phyloP scores from a whole-genome alignment of 306 rosid genomes.

The Vigna mungo region DNA sequence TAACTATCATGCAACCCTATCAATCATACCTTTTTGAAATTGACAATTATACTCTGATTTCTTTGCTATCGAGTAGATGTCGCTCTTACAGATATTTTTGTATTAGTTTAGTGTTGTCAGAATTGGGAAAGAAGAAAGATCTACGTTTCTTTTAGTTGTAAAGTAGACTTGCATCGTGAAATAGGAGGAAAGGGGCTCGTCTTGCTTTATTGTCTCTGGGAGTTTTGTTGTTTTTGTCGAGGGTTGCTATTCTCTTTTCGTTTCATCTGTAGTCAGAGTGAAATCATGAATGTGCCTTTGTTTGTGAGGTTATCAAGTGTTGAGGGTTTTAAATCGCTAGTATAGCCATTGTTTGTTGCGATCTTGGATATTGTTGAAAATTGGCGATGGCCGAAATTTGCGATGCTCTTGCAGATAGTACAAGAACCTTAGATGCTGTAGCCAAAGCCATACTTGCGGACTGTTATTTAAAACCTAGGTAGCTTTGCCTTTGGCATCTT shows the following conservation, averaged over 20 bases:
- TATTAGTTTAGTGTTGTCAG: background rate
- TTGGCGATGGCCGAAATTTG: background rate
- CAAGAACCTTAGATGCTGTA: too few species aligned
- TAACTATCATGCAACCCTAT: background rate
- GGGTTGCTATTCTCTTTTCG: background rate
- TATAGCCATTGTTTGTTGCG: background rate
- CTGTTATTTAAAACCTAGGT: background rate
- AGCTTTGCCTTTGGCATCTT: slow-evolving; percentile 18
- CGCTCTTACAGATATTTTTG: too few species aligned
- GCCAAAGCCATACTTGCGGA: background rate
- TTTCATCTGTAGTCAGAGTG: background rate
- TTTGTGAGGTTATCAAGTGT: background rate
- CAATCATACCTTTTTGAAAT: background rate
- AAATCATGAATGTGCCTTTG: background rate
- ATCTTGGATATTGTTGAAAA: background rate
- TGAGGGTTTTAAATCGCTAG: background rate
- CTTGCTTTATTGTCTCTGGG: background rate
- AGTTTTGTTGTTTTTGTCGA: background rate
- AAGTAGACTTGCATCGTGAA: background rate
- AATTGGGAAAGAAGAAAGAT: background rate
- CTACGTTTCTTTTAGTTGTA: slow-evolving; percentile 16
- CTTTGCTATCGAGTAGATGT: too few species aligned
- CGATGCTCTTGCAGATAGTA: too few species aligned
- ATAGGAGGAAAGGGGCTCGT: background rate
- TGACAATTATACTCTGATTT: background rate